Conservation (phyloP, 805 yeast genomes). For the Starmerella apicola region DNA sequence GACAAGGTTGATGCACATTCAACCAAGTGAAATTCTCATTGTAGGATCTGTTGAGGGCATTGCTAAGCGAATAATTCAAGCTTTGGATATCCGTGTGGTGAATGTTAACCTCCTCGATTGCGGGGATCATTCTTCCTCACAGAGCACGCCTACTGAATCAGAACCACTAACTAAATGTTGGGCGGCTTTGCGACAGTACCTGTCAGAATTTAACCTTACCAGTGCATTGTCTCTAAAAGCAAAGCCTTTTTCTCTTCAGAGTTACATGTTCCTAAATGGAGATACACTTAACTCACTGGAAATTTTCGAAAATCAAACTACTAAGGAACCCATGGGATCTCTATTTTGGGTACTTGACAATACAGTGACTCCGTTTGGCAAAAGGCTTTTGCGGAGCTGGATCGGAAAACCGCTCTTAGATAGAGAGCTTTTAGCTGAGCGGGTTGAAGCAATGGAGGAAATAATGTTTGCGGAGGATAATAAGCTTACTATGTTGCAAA, state of each 20-base stretch:
- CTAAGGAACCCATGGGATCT: slow-evolving; percentile 48
- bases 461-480: slow-evolving; percentile 23
- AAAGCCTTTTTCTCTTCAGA: slow-evolving; percentile 36
- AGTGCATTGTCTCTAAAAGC: slow-evolving; percentile 39
- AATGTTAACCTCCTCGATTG: background rate
- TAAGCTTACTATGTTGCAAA: slow-evolving; percentile 22
- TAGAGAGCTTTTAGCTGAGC: slow-evolving; percentile 39
- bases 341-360: slow-evolving; percentile 70
- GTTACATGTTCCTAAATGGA: slow-evolving; percentile 45
- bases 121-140: background rate
- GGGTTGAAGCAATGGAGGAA: slow-evolving; percentile 51
- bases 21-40: slow-evolving; percentile 62
- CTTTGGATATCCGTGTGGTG: slow-evolving; percentile 17
- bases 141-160: background rate
- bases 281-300: slow-evolving; percentile 63
- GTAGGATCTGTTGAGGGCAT: slow-evolving; percentile 26
- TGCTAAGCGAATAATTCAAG: slow-evolving; percentile 5
- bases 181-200: slow-evolving; percentile 35
- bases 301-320: slow-evolving; percentile 55
- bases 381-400: slow-evolving; percentile 58
- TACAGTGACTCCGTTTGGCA: slow-evolving; percentile 69
- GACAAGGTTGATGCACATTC: slow-evolving; percentile 58
- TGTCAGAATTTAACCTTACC: slow-evolving; percentile 52
- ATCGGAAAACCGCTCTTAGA: slow-evolving; percentile 55
- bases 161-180: slow-evolving; percentile 16